phyloP scores from a whole-genome alignment of 306 rosid species.

The Purshia tridentata region DNA sequence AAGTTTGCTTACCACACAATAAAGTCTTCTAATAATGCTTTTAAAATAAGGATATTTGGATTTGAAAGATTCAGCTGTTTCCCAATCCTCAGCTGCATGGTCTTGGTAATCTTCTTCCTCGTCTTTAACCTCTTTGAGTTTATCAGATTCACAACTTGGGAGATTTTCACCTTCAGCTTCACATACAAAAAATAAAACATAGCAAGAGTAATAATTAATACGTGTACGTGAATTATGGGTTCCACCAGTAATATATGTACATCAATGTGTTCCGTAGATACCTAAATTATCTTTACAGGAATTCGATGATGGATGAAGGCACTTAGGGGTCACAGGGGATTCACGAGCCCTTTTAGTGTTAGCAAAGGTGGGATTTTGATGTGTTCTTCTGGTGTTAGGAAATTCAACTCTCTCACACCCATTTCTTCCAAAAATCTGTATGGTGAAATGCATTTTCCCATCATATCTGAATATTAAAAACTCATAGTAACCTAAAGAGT shows the following conservation, averaged over 20 bases:
- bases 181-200: not conserved
- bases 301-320: constrained; percentile 4
- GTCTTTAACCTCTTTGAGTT: not conserved
- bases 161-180: not conserved
- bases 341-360: not conserved
- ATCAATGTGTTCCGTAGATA: not conserved
- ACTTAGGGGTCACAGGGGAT: not conserved
- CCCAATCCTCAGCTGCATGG: not conserved
- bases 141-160: too few relatives aligned
- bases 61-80: constrained; percentile 2
- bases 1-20: not conserved
- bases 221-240: not conserved
- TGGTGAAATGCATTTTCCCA: constrained; percentile 8
- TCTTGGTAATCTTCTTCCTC: not conserved
- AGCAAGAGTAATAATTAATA: not conserved
- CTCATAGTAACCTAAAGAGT: constrained; percentile 12
- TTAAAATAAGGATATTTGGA: constrained; percentile 8
- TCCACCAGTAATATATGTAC: too few relatives aligned
- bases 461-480: constrained; percentile 18
- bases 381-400: not conserved
- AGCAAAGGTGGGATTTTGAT: not conserved
- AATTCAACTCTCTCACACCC: constrained; percentile 9
- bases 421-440: not conserved
- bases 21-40: not conserved
- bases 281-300: not conserved